These are phyloP conservation scores for Lasiodiplodia hormozganensis DNA, from an alignment of 2,329 filamentous ascomycete genomes.

Conservation along the genomic window DNA sequence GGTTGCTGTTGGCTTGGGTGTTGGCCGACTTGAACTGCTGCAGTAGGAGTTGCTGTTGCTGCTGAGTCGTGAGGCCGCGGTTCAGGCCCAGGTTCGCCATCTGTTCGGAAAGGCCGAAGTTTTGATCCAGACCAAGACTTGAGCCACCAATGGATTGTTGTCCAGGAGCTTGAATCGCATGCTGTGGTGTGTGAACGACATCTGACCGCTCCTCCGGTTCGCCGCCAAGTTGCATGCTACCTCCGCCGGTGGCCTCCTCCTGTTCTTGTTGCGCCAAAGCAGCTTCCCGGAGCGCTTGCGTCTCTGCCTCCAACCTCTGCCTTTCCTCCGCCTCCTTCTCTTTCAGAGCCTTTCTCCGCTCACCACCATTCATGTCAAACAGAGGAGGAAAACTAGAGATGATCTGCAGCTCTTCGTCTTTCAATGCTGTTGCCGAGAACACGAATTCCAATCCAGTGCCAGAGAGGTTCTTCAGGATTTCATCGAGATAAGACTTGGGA, in stretches of 20 bases:
- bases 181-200: conserved; percentile 66
- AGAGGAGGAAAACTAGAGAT: conserved; percentile 73
- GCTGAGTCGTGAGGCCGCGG: conserved; percentile 78
- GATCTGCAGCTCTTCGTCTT: conserved; percentile 57
- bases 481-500: conserved; percentile 38
- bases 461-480: conserved; percentile 49
- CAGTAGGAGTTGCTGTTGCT: conserved; percentile 71
- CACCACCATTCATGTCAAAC: conserved; percentile 82
- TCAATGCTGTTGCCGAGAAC: conserved; percentile 55
- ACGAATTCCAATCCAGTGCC: conserved; percentile 59
- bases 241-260: conserved; percentile 77
- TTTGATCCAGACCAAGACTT: conserved; percentile 43
- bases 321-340: conserved; percentile 72
- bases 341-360: conserved; percentile 75
- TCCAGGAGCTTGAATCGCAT: conserved; percentile 77
- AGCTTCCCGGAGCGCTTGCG: conserved; percentile 57
- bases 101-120: conserved; percentile 44
- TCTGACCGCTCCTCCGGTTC: conserved; percentile 84
- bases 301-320: conserved; percentile 58
- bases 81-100: conserved; percentile 56
- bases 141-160: conserved; percentile 63
- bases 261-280: conserved; percentile 61
- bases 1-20: conserved; percentile 57
- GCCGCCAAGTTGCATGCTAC: conserved; percentile 87
- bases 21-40: conserved; percentile 66